A percentile compares a stretch with the other conserved stretches of the same genome.
These are phyloP conservation scores for Baudoinia panamericana DNA, from an alignment of 495 filamentous ascomycete genomes.

Conservation along the genomic window DNA sequence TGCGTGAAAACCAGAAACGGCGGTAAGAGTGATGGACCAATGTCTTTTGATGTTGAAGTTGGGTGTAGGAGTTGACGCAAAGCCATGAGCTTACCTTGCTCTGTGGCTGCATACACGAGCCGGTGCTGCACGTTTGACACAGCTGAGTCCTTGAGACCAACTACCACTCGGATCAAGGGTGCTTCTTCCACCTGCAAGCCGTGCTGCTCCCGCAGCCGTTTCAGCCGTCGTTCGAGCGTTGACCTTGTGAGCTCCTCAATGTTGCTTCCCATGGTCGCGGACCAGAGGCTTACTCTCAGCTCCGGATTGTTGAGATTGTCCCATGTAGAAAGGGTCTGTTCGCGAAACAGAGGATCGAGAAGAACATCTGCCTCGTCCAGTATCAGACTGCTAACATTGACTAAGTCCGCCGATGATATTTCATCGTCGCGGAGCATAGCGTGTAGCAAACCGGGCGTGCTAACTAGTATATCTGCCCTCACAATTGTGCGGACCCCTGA, in stretches of 20 bases:
- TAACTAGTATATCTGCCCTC: conserved; percentile 75
- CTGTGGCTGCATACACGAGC: conserved; percentile 80
- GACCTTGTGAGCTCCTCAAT: conserved; percentile 64
- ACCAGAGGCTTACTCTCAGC: conserved; percentile 73
- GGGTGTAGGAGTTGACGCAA: conserved; percentile 87
- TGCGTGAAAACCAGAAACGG: conserved; percentile 93
- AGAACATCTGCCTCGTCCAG: conserved; percentile 94
- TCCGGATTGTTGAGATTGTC: conserved; percentile 50
- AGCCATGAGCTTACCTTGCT: conserved; percentile 84
- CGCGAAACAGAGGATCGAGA: conserved; percentile 76
- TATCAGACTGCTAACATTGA: conserved; percentile 56
- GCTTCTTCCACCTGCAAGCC: conserved; percentile 26
- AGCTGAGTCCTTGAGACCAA: conserved; percentile 89
- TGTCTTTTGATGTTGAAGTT: conserved; percentile 32
- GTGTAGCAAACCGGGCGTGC: conserved; percentile 67
- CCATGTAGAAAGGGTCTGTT: conserved; percentile 85
- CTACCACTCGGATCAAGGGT: conserved; percentile 67
- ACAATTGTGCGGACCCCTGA: too few species aligned
- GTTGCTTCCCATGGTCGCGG: conserved; percentile 89
- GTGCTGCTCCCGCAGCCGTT: conserved; percentile 16
- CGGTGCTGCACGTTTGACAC: conserved; percentile 82
- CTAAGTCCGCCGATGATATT: conserved; percentile 37
- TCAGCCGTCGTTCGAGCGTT: conserved; percentile 42
- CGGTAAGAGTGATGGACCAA: conserved; percentile 53
- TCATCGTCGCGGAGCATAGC: conserved; percentile 47